These are phyloP conservation scores for Porogramme epimiltina DNA, from an alignment of 1,284 basidiomycete genomes.

Conservation along the genomic window DNA sequence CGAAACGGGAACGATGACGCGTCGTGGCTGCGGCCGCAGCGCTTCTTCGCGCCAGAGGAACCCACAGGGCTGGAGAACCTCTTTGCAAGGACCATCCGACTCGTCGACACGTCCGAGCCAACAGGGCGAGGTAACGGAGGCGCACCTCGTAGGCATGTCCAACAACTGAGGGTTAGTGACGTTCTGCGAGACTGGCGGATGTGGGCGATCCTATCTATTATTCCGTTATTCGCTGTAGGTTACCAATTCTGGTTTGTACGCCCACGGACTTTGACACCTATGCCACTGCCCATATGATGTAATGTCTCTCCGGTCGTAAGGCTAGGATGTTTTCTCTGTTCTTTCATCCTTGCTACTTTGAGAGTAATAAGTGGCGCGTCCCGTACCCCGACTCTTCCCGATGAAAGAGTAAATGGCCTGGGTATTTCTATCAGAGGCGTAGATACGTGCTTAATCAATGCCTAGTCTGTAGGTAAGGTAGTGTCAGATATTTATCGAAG, in stretches of 20 bases:
- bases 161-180: not conserved
- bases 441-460: conserved; percentile 1
- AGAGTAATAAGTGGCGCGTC: too few relatives aligned
- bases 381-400: too few relatives aligned
- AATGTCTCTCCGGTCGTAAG: too few relatives aligned
- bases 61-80: conserved; percentile 77
- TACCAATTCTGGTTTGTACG: conserved; percentile 21
- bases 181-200: conserved; percentile 13
- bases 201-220: conserved; percentile 11
- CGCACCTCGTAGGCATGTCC: not conserved
- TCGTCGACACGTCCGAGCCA: conserved; percentile 26
- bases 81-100: conserved; percentile 59
- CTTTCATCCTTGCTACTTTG: too few relatives aligned
- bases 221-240: conserved; percentile 14
- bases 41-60: conserved; percentile 75
- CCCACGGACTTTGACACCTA: not conserved
- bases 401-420: too few relatives aligned
- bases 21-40: conserved; percentile 62
- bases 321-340: too few relatives aligned
- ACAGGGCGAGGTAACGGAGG: conserved; percentile 1
- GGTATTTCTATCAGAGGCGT: too few relatives aligned
- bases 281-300: not conserved
- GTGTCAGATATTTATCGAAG: too few relatives aligned
- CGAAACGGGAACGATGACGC: conserved; percentile 38
- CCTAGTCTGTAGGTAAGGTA: conserved; percentile 5